Evolutionary conservation across 805 yeast species (phyloP).

Genomic region (Candida ponderosae): DNA sequence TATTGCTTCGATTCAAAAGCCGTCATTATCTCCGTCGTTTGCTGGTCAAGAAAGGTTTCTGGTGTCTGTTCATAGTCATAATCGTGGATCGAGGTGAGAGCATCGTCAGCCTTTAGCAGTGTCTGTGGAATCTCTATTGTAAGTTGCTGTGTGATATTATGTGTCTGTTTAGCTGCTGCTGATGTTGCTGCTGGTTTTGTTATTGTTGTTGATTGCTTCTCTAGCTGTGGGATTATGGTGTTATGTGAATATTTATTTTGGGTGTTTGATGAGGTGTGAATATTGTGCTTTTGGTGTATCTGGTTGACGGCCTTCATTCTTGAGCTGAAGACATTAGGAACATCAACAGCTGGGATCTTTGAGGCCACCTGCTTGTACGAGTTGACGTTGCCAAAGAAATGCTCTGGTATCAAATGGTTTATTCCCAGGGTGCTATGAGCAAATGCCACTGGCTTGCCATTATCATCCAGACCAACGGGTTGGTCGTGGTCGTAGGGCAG

Average conservation of each 20-base stretch:
- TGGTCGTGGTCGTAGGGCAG: conserved; percentile 19
- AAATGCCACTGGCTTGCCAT: no score
- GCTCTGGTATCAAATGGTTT: not conserved
- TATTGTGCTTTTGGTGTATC: no score
- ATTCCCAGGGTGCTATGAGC: not conserved
- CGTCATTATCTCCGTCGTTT: conserved; percentile 21
- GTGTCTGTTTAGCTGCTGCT: no score
- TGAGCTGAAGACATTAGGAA: not conserved
- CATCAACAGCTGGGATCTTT: not conserved
- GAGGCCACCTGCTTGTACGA: not conserved
- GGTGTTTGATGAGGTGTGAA: not conserved
- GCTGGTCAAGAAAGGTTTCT: conserved; percentile 22
- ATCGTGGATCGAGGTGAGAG: conserved; percentile 20
- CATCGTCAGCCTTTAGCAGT: conserved; percentile 1
- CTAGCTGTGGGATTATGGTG: no score
- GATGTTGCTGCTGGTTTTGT: conserved; percentile 8
- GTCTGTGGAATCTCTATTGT: no score
- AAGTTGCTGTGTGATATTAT: no score
- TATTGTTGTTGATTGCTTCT: conserved; percentile 4
- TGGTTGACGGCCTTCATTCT: no score
- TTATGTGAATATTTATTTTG: no score
- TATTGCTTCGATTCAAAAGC: conserved; percentile 20
- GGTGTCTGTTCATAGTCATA: conserved; percentile 21
- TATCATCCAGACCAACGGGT: conserved; percentile 1
- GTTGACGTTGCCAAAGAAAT: not conserved